Conservation (phyloP, 495 filamentous ascomycete species). For the Margaritispora aquatica region DNA sequence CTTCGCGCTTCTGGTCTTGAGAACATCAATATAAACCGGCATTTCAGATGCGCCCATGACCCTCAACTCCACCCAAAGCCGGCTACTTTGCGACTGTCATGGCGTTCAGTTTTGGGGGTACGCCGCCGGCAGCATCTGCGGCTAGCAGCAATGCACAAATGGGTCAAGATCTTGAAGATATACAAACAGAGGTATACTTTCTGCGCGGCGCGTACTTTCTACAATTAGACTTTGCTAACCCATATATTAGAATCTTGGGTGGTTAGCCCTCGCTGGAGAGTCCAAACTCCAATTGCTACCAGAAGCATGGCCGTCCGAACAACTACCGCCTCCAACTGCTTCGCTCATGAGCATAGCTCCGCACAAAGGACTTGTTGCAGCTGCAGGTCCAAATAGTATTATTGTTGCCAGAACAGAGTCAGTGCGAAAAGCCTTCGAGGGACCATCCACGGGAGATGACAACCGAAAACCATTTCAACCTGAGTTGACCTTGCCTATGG, state of each 20-base stretch:
- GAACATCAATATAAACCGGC: neutral
- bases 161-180: slow-evolving; percentile 51
- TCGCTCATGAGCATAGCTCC: slow-evolving; percentile 84
- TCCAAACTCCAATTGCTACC: slow-evolving; percentile 75
- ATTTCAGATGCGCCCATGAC: slow-evolving; percentile 21
- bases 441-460: slow-evolving; percentile 47
- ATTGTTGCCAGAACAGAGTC: slow-evolving; percentile 70
- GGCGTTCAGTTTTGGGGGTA: slow-evolving; percentile 52
- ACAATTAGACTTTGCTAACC: slow-evolving; percentile 9
- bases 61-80: slow-evolving; percentile 16
- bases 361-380: slow-evolving; percentile 75
- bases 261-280: slow-evolving; percentile 72
- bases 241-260: slow-evolving; percentile 63
- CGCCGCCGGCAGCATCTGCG: slow-evolving; percentile 4
- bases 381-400: slow-evolving; percentile 75
- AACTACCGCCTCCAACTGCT: slow-evolving; percentile 69
- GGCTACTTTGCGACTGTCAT: slow-evolving; percentile 40
- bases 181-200: slow-evolving; percentile 53
- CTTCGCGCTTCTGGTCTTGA: neutral
- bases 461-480: slow-evolving; percentile 69
- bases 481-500: slow-evolving; percentile 62
- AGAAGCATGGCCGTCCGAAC: slow-evolving; percentile 66
- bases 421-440: slow-evolving; percentile 68
- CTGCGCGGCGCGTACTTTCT: neutral
- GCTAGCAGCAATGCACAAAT: slow-evolving; percentile 29